Evolutionary conservation across 1,139 yeast genomes (phyloP).

Genomic region (Kodamaea alishanica): DNA sequence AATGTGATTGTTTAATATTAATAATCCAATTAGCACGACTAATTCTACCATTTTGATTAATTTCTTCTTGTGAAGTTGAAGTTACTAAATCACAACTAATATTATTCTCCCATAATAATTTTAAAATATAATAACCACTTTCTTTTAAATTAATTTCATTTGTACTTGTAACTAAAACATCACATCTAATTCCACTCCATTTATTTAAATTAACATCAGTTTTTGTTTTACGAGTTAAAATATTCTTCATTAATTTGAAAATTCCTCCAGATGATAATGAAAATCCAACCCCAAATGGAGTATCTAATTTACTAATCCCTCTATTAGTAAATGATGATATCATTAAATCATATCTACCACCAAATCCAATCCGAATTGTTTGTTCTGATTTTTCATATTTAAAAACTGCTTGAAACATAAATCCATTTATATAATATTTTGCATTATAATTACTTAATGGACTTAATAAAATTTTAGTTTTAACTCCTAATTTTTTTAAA

Average conservation of each 20-base stretch:
- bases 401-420: conserved; percentile 84
- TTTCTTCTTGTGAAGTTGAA: conserved; percentile 60
- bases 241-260: conserved; percentile 40
- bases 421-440: conserved; percentile 70
- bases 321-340: conserved; percentile 56
- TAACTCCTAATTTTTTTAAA: conserved; percentile 51
- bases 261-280: conserved; percentile 49
- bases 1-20: conserved; percentile 56
- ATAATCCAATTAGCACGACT: conserved; percentile 78
- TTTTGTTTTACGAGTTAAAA: conserved; percentile 19
- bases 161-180: conserved; percentile 72
- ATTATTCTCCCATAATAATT: conserved; percentile 63
- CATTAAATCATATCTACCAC: conserved; percentile 84
- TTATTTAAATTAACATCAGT: conserved; percentile 10
- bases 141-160: conserved; percentile 50
- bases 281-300: conserved; percentile 76
- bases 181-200: conserved; percentile 56
- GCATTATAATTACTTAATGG: conserved; percentile 84
- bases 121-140: conserved; percentile 60
- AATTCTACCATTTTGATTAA: conserved; percentile 55
- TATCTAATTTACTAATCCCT: conserved; percentile 24
- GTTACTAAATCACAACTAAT: conserved; percentile 69
- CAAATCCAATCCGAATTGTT: conserved; percentile 66
- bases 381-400: conserved; percentile 46
- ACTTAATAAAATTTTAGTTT: conserved; percentile 38